Percentiles rank a stretch among this genome's conserved stretches.
Evolutionary conservation across 2,329 filamentous ascomycete genomes (phyloP).

Genomic region (Colletotrichum viniferum): DNA sequence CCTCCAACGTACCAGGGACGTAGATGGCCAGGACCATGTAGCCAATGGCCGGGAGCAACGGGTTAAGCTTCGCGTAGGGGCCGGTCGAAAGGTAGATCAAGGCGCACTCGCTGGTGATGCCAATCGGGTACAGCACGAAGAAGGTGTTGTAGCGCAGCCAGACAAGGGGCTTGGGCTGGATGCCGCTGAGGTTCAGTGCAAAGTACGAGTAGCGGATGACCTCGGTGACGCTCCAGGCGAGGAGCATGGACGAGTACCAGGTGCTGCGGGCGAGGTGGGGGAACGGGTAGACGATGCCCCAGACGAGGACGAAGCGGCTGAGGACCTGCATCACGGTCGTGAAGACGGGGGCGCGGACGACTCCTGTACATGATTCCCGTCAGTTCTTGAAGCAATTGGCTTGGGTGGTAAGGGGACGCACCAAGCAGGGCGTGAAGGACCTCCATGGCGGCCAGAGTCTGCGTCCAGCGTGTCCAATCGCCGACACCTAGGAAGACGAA

Average conservation of each 20-base stretch:
- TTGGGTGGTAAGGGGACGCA: slow-evolving; percentile 40
- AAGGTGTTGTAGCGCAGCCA: slow-evolving; percentile 95
- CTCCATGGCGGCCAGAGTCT: slow-evolving; percentile 84
- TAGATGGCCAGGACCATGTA: slow-evolving; percentile 74
- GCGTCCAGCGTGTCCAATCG: slow-evolving; percentile 76
- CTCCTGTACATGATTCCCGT: slow-evolving; percentile 51
- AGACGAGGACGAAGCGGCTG: slow-evolving; percentile 86
- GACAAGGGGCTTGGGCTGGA: slow-evolving; percentile 68
- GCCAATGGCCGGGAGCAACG: slow-evolving; percentile 61
- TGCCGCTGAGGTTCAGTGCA: slow-evolving; percentile 69
- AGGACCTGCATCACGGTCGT: slow-evolving; percentile 93
- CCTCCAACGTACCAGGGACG: slow-evolving; percentile 69
- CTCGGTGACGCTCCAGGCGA: slow-evolving; percentile 90
- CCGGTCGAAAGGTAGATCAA: slow-evolving; percentile 75
- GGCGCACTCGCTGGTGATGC: slow-evolving; percentile 85
- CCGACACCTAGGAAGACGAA: slow-evolving; percentile 67
- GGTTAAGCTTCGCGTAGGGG: slow-evolving; percentile 55
- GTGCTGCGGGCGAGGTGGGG: slow-evolving; percentile 65
- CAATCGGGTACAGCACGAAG: slow-evolving; percentile 88
- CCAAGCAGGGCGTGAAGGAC: slow-evolving; percentile 80
- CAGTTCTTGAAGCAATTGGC: not conserved
- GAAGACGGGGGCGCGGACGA: slow-evolving; percentile 83
- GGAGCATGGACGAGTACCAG: slow-evolving; percentile 77
- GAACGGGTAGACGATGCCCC: slow-evolving; percentile 80
- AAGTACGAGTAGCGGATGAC: slow-evolving; percentile 95